Percentiles rank a stretch among this genome's conserved stretches.
Conservation (phyloP, 1,284 basidiomycete genomes). For the Trametes sp. region DNA sequence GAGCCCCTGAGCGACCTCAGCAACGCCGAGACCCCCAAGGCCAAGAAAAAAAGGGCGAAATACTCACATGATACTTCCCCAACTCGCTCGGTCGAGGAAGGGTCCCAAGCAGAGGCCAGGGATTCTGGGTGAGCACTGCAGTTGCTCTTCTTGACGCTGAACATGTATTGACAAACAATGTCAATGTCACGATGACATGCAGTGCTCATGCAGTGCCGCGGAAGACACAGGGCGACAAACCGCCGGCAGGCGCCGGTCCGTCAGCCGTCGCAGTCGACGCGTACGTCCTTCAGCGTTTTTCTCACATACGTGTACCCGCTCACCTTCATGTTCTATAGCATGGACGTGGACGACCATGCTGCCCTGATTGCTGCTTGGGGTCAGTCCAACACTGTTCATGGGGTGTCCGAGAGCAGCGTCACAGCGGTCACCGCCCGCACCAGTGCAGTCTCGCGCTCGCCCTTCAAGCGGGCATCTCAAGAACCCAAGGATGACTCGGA, state of each 20-base stretch:
- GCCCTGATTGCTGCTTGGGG: not conserved
- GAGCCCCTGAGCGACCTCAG: not conserved
- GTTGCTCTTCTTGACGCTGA: too few species aligned
- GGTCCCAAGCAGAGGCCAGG: too few species aligned
- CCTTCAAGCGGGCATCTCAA: not conserved
- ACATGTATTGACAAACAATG: not conserved
- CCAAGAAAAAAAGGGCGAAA: not conserved
- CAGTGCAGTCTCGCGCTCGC: not conserved
- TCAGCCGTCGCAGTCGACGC: not conserved
- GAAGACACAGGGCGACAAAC: not conserved
- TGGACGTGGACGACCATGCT: not conserved
- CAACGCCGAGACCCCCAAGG: not conserved
- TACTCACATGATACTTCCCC: not conserved
- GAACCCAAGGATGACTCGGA: not conserved
- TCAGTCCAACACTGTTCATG: not conserved
- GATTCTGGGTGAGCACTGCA: too few species aligned
- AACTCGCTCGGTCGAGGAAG: too few species aligned
- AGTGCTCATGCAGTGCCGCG: not conserved
- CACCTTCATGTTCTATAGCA: not conserved
- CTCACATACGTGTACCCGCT: not conserved
- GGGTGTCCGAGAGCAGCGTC: not conserved
- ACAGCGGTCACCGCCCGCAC: not conserved
- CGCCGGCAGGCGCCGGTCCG: too few species aligned
- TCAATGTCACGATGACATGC: not conserved
- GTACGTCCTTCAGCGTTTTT: not conserved